Evolutionary conservation across 2,329 filamentous ascomycete genomes (phyloP).

Genomic region (Cladosporium sp.): DNA sequence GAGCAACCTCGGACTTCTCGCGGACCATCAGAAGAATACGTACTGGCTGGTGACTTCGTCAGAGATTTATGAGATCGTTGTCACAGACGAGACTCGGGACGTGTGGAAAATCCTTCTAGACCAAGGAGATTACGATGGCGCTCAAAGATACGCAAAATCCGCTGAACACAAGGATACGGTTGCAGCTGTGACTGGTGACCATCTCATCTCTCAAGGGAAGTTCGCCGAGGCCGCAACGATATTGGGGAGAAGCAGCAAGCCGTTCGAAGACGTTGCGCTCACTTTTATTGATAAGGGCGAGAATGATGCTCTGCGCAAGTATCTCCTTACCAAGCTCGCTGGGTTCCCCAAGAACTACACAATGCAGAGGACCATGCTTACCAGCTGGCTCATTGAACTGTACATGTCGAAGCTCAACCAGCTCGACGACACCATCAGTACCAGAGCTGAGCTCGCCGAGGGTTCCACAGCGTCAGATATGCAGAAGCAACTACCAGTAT

Average conservation of each 20-base stretch:
- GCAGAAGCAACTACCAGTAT: slow-evolving; percentile 66
- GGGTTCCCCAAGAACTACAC: slow-evolving; percentile 77
- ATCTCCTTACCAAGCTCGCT: slow-evolving; percentile 79
- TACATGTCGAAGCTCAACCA: slow-evolving; percentile 98
- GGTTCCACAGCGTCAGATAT: slow-evolving; percentile 65
- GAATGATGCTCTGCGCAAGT: slow-evolving; percentile 86
- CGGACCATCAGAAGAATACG: slow-evolving; percentile 92
- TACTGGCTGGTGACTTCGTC: slow-evolving; percentile 93
- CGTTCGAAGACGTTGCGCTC: slow-evolving; percentile 93
- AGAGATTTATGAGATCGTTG: slow-evolving; percentile 91
- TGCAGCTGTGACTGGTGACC: slow-evolving; percentile 87
- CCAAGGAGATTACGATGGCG: slow-evolving; percentile 82
- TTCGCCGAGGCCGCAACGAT: slow-evolving; percentile 84
- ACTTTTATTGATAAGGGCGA: slow-evolving; percentile 87
- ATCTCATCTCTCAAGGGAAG: slow-evolving; percentile 76
- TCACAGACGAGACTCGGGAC: slow-evolving; percentile 85
- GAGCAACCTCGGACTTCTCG: slow-evolving; percentile 76
- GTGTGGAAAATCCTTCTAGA: slow-evolving; percentile 93
- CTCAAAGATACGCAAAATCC: slow-evolving; percentile 80
- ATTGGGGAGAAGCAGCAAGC: slow-evolving; percentile 93
- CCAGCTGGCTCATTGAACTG: slow-evolving; percentile 90
- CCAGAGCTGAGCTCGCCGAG: slow-evolving; percentile 74
- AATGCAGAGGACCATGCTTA: slow-evolving; percentile 95
- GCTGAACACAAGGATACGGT: slow-evolving; percentile 84
- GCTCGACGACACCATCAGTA: slow-evolving; percentile 89